Percentiles rank a stretch among this genome's conserved stretches.
These are phyloP conservation scores for Myriangium duriaei DNA, from an alignment of 2,329 filamentous ascomycete species.

Conservation along the genomic window DNA sequence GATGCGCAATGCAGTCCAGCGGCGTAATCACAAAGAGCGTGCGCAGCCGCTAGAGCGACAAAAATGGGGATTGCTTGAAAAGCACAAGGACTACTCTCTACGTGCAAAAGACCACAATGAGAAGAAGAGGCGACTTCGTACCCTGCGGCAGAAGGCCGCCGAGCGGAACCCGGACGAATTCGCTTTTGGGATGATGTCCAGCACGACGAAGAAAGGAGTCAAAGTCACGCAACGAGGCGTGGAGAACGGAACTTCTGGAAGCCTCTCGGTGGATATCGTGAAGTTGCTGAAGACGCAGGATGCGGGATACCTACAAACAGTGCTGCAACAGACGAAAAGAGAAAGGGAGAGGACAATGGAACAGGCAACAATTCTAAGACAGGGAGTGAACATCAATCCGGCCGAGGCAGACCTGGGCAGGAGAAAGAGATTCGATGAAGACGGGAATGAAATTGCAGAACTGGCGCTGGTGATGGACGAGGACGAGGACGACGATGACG, in stretches of 20 bases:
- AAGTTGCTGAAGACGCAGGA: conserved; percentile 55
- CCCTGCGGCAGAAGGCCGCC: conserved; percentile 45
- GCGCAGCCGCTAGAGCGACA: conserved; percentile 72
- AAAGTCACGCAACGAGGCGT: conserved; percentile 35
- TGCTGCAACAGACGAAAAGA: conserved; percentile 42
- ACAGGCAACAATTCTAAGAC: conserved; percentile 21
- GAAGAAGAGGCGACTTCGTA: conserved; percentile 48
- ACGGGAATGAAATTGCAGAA: conserved; percentile 16
- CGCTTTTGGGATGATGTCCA: conserved; percentile 51
- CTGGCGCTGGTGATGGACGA: conserved; percentile 6
- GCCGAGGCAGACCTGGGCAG: conserved; percentile 13
- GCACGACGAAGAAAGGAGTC: conserved; percentile 34
- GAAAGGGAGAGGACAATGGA: conserved; percentile 39
- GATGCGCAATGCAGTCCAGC: conserved; percentile 52
- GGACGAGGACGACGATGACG: conserved; percentile 17
- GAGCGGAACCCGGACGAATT: conserved; percentile 56
- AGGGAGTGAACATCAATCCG: conserved; percentile 29
- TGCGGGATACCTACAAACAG: conserved; percentile 47
- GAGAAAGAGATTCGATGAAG: conserved; percentile 28
- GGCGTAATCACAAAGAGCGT: conserved; percentile 80
- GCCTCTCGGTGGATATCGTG: conserved; percentile 42
- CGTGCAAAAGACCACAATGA: conserved; percentile 51
- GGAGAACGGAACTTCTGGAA: conserved; percentile 20
- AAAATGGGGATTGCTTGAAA: conserved; percentile 85
- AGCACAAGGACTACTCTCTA: conserved; percentile 72